phyloP scores from a whole-genome alignment of 371 early-diverging fungal genomes.

The Rhizomucor pusillus region DNA sequence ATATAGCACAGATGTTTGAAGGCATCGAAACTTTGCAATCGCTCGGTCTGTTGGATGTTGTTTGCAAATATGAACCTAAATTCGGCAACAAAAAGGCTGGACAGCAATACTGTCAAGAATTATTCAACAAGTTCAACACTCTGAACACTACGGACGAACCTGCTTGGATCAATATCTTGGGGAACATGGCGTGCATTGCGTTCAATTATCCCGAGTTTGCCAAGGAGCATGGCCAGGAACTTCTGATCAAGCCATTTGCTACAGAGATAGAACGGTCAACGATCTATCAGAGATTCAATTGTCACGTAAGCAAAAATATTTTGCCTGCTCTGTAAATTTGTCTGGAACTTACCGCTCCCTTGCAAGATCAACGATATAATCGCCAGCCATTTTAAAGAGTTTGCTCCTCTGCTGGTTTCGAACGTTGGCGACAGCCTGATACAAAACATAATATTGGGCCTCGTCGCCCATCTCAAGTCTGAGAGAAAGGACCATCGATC shows the following conservation, averaged over 20 bases:
- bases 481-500: constrained; percentile 17
- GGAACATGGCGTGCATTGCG: constrained; percentile 31
- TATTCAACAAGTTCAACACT: constrained; percentile 51
- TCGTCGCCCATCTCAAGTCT: constrained; percentile 28
- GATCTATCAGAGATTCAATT: constrained; percentile 23
- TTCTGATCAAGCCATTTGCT: constrained; percentile 24
- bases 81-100: constrained; percentile 10
- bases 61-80: constrained; percentile 16
- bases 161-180: constrained; percentile 33
- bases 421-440: constrained; percentile 16
- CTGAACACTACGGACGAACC: constrained; percentile 32
- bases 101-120: constrained; percentile 13
- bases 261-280: constrained; percentile 15
- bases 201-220: constrained; percentile 32
- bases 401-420: constrained; percentile 13
- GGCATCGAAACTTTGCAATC: constrained; percentile 31
- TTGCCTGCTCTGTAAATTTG: not conserved
- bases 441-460: constrained; percentile 21
- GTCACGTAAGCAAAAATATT: constrained; percentile 19
- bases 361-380: constrained; percentile 30
- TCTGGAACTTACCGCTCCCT: not conserved
- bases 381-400: constrained; percentile 22
- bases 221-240: constrained; percentile 16
- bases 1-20: constrained; percentile 22
- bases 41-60: constrained; percentile 15